Conservation (phyloP, 78 protist genomes). For the Cavenderia fasciculata region DNA sequence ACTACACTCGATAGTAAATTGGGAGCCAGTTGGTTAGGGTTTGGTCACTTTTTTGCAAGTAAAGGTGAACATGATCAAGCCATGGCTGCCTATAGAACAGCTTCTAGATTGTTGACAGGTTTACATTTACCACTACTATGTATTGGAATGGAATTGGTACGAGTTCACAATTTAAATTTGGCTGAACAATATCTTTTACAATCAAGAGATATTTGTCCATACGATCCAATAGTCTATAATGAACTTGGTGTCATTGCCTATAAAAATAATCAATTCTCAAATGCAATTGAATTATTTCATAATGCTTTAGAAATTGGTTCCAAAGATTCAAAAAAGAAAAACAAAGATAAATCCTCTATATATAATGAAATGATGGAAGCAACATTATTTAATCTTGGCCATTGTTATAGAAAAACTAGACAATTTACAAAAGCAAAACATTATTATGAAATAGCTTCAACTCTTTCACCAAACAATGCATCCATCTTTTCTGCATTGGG, state of each 20-base stretch:
- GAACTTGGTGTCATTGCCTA: constrained; percentile 75
- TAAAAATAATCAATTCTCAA: constrained; percentile 1
- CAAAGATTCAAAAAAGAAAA: background rate
- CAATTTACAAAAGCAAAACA: constrained; percentile 21
- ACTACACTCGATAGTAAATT: constrained; percentile 28
- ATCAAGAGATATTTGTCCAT: constrained; percentile 64
- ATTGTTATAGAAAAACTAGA: constrained; percentile 60
- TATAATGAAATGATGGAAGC: constrained; percentile 20
- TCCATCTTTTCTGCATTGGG: constrained; percentile 34
- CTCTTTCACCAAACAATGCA: constrained; percentile 32
- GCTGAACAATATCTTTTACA: constrained; percentile 60
- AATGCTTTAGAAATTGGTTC: constrained; percentile 26
- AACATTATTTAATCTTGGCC: constrained; percentile 64
- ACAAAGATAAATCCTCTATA: background rate
- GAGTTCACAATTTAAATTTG: constrained; percentile 53
- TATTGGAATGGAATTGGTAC: constrained; percentile 77
- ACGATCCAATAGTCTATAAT: constrained; percentile 69
- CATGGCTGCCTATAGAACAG: constrained; percentile 74
- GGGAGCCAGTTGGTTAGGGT: constrained; percentile 74
- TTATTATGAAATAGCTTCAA: constrained; percentile 29
- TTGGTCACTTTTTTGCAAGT: constrained; percentile 69
- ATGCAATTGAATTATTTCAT: constrained; percentile 29
- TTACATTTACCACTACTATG: constrained; percentile 48
- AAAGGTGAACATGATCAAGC: constrained; percentile 83
- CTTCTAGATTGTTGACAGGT: constrained; percentile 68